Evolutionary conservation across 2,329 filamentous ascomycete species (phyloP), one percentile per base, ranked within the genome.

Genomic region (Penicillium sp.): DNA sequence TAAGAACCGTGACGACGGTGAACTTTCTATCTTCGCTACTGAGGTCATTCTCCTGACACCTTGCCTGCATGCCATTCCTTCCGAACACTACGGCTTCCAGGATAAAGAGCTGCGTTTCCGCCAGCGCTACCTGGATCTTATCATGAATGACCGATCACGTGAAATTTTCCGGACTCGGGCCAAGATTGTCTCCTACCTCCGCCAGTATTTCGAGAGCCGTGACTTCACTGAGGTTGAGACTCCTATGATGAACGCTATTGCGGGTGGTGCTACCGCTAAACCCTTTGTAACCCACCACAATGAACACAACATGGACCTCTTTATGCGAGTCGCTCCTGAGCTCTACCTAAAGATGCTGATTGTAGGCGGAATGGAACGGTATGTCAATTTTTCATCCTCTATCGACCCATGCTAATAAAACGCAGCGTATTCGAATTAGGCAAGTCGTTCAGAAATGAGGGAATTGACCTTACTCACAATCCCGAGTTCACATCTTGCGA

Each of bases 401-500:
- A 27, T 27, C 27, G 27, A 27, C 27, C 27, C 25, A 25, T 7
- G 25, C 25, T 25, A 25, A 25, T n/a, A n/a, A n/a, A n/a, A n/a
- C n/a, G n/a, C n/a, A n/a, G n/a, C n/a, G n/a, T n/a, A n/a, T n/a
- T n/a, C n/a, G n/a, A n/a, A n/a, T n/a, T n/a, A n/a, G n/a, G n/a
- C n/a, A n/a, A n/a, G n/a, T n/a, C n/a, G n/a, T n/a, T n/a, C n/a
- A n/a, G n/a, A n/a, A n/a, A n/a, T n/a, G 92, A 96, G 76, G 88
- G 89, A 58, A 88, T 91, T 63, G 91, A 96, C 74, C 81, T 94
- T 50, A 99, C 94, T 8, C 94, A 99, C 82, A 99, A 97, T 81
- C 94, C 90, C 39, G 94, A 99, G 75, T 99, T 99, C 81, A 99
- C 94, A 43, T 96, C 91, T 27, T 91, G 91, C 75, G 94, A 99